phyloP scores from a whole-genome alignment of 2,329 filamentous ascomycete species.

The Parafenestella ontariensis region DNA sequence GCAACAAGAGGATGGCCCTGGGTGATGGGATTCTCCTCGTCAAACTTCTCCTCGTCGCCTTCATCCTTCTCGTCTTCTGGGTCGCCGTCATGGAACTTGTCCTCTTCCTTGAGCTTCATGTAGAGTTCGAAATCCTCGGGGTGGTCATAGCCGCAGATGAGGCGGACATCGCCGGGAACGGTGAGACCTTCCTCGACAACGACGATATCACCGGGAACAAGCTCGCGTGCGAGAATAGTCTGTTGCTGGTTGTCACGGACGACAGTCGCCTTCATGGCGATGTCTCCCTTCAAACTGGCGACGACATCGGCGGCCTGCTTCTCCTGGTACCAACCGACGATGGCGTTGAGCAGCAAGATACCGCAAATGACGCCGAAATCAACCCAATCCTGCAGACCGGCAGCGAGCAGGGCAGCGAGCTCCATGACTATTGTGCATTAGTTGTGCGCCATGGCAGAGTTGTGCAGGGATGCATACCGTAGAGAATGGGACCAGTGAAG shows the following conservation, averaged over 20 bases:
- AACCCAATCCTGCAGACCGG: slow-evolving; percentile 75
- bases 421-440: slow-evolving; percentile 68
- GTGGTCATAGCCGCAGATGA: slow-evolving; percentile 76
- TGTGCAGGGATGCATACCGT: slow-evolving; percentile 63
- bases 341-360: slow-evolving; percentile 76
- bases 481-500: slow-evolving; percentile 78
- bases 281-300: slow-evolving; percentile 77
- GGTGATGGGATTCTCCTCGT: slow-evolving; percentile 60
- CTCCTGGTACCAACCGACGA: slow-evolving; percentile 82
- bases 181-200: slow-evolving; percentile 75
- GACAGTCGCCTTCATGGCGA: slow-evolving; percentile 75
- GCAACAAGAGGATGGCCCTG: slow-evolving; percentile 72
- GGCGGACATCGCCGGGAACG: slow-evolving; percentile 71
- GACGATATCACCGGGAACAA: slow-evolving; percentile 78
- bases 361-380: slow-evolving; percentile 79
- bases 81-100: slow-evolving; percentile 63
- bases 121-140: slow-evolving; percentile 72
- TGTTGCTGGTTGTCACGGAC: slow-evolving; percentile 72
- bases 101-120: slow-evolving; percentile 66
- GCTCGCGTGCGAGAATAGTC: slow-evolving; percentile 74
- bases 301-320: slow-evolving; percentile 75
- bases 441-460: slow-evolving; percentile 12
- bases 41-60: slow-evolving; percentile 65
- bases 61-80: slow-evolving; percentile 67
- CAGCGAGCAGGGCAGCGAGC: slow-evolving; percentile 74